Conservation (phyloP, 495 filamentous ascomycete genomes). For the Amphirosellinia nigrospora region DNA sequence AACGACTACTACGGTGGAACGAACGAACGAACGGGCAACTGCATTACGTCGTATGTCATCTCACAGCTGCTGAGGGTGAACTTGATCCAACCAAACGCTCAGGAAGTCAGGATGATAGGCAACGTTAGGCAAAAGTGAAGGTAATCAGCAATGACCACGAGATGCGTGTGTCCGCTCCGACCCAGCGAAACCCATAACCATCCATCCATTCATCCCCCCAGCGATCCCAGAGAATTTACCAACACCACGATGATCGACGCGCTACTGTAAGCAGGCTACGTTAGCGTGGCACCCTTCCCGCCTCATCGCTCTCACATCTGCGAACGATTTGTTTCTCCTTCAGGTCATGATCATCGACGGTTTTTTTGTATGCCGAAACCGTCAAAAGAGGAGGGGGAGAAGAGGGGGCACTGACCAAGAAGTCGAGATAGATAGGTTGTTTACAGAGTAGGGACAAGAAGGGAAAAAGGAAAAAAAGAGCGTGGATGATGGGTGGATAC, state of each 20-base stretch:
- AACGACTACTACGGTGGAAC: background rate
- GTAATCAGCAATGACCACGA: background rate
- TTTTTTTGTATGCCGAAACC: background rate
- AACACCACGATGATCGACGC: background rate
- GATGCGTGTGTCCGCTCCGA: background rate
- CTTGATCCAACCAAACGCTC: background rate
- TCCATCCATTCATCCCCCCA: no score
- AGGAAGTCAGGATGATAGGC: background rate
- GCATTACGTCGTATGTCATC: background rate
- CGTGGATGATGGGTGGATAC: background rate
- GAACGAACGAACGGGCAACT: background rate
- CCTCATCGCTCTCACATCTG: background rate
- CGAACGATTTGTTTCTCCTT: conserved; percentile 7
- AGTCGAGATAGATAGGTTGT: background rate
- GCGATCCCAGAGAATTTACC: background rate
- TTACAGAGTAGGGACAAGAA: no score
- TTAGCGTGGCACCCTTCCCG: background rate
- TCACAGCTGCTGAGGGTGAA: background rate
- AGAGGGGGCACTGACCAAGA: background rate
- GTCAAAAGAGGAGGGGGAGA: background rate
- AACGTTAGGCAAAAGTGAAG: no score
- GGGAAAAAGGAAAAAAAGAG: background rate
- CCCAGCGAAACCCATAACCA: no score
- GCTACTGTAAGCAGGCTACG: conserved; percentile 8
- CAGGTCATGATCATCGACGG: conserved; percentile 4